Evolutionary conservation across 331 rosid genomes (phyloP).

Genomic region (Cydonia oblonga): DNA sequence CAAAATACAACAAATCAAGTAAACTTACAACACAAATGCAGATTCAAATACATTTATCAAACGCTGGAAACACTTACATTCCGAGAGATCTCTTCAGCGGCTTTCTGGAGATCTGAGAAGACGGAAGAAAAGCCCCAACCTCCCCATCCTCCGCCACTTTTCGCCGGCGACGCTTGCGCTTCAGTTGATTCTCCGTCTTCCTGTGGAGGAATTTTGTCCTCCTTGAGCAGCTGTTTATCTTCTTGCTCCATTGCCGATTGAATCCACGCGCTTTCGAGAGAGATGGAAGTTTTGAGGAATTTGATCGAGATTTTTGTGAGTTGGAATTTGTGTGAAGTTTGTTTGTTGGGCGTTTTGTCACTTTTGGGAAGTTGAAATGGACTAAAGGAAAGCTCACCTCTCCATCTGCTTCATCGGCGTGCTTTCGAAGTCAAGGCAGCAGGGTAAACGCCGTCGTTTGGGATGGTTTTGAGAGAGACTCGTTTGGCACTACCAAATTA

Average conservation of each 20-base stretch:
- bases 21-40: neutral
- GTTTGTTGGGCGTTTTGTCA: neutral
- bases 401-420: neutral
- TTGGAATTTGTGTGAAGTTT: neutral
- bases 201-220: conserved; percentile 22
- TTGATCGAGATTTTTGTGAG: neutral
- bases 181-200: conserved; percentile 8
- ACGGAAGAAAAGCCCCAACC: conserved; percentile 87
- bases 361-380: neutral
- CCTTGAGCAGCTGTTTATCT: conserved; percentile 41
- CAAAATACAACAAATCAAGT: neutral
- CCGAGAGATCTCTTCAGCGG: conserved; percentile 98
- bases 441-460: neutral
- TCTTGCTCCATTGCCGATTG: conserved; percentile 53
- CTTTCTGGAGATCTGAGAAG: conserved; percentile 86
- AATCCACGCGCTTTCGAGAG: neutral
- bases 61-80: conserved; percentile 40
- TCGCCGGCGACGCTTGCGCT: conserved; percentile 10
- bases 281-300: neutral
- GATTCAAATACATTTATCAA: neutral
- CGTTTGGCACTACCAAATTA: neutral
- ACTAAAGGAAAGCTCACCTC: neutral
- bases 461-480: neutral
- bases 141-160: conserved; percentile 48
- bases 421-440: neutral